phyloP scores from a whole-genome alignment of 2,329 filamentous ascomycete genomes.

The Pestalotiopsis sp. region DNA sequence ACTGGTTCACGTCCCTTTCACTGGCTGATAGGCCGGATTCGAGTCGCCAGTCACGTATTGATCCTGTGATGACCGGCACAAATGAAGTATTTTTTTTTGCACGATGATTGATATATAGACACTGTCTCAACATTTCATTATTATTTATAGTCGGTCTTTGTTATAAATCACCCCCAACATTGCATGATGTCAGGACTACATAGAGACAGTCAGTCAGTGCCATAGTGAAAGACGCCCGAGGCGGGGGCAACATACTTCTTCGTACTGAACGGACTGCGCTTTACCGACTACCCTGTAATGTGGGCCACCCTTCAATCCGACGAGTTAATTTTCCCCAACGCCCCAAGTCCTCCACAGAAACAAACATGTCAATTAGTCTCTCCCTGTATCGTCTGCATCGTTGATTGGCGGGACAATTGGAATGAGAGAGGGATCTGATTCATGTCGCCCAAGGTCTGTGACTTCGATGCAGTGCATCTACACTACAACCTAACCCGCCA shows the following conservation, averaged over 20 bases:
- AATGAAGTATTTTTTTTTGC: background rate
- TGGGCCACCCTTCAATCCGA: too few species aligned
- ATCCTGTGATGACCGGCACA: background rate
- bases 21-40: background rate
- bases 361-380: background rate
- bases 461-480: background rate
- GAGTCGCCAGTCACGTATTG: background rate
- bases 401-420: constrained; percentile 2
- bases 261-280: too few species aligned
- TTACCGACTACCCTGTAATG: too few species aligned
- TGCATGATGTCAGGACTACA: background rate
- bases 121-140: background rate
- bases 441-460: background rate
- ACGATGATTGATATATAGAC: background rate
- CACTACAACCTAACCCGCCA: constrained; percentile 2
- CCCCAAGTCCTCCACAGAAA: background rate
- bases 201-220: too few species aligned
- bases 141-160: background rate
- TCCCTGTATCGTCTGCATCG: background rate
- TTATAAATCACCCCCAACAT: background rate
- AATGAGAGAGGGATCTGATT: background rate
- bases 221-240: too few species aligned
- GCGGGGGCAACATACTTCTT: too few species aligned
- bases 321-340: too few species aligned
- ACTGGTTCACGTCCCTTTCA: background rate